A percentile compares a stretch with the other conserved stretches of the same genome.
Evolutionary conservation across 108 stramenopile species (phyloP).

Genomic region (Thalassiosira profunda): DNA sequence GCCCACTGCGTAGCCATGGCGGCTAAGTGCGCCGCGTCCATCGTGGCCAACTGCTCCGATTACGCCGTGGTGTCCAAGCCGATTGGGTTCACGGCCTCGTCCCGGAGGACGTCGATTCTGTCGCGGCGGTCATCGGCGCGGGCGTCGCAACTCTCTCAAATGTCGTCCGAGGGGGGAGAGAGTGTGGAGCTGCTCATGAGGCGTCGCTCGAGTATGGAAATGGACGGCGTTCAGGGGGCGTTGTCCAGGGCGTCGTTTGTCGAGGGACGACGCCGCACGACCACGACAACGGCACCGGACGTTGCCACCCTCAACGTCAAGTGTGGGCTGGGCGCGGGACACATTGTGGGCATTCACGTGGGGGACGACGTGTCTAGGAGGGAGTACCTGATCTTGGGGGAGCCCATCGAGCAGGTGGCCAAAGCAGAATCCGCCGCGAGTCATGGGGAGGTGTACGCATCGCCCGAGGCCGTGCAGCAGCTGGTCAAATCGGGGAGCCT

Average conservation of each 20-base stretch:
- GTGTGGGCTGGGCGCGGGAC: conserved; percentile 62
- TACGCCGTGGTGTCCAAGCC: conserved; percentile 50
- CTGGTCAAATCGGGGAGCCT: conserved; percentile 16
- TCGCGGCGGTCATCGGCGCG: conserved; percentile 1
- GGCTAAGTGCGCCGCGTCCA: conserved; percentile 52
- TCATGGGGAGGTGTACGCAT: conserved; percentile 50
- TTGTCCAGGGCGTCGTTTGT: conserved; percentile 36
- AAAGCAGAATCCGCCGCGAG: conserved; percentile 40
- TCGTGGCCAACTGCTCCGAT: conserved; percentile 60
- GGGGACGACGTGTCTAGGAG: conserved; percentile 37
- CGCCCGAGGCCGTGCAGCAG: conserved; percentile 29
- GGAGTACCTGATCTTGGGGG: conserved; percentile 59
- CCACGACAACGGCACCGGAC: conserved; percentile 3
- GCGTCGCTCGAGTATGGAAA: too few species aligned
- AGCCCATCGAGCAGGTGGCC: conserved; percentile 65
- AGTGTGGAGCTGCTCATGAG: too few species aligned
- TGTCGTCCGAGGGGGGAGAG: conserved; percentile 41
- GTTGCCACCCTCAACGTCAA: conserved; percentile 60
- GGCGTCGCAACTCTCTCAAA: conserved; percentile 8
- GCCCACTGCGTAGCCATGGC: conserved; percentile 61
- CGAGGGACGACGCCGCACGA: conserved; percentile 5
- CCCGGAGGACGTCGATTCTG: background rate
- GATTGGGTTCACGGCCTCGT: background rate
- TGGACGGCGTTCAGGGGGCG: conserved; percentile 35
- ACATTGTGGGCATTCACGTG: conserved; percentile 45